Conservation (phyloP, 2,329 filamentous ascomycete species). For the Alternaria sp. region DNA sequence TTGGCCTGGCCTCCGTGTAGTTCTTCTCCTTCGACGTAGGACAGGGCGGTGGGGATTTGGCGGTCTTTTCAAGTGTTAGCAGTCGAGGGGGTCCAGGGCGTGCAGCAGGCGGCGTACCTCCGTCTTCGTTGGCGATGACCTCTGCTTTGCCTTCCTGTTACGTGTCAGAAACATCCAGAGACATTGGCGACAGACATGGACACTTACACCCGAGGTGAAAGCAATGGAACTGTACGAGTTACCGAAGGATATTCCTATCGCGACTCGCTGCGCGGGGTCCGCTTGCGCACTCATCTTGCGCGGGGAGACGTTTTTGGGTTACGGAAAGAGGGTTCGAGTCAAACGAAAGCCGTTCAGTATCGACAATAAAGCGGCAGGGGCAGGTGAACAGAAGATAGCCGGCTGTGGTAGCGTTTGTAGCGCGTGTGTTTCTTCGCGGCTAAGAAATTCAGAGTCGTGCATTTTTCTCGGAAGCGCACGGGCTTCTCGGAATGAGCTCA, state of each 20-base stretch:
- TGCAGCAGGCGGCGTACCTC: constrained; percentile 65
- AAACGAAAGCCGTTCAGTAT: not conserved
- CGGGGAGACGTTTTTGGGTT: constrained; percentile 6
- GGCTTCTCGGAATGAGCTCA: constrained; percentile 23
- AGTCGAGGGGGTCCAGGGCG: constrained; percentile 3
- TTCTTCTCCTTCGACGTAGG: constrained; percentile 94
- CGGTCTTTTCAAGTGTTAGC: constrained; percentile 67
- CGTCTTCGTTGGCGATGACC: constrained; percentile 98
- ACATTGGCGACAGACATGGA: not conserved
- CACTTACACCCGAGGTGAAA: constrained; percentile 70
- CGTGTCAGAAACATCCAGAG: constrained; percentile 12
- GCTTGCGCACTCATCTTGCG: constrained; percentile 59
- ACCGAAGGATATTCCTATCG: constrained; percentile 96
- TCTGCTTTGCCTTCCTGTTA: constrained; percentile 85
- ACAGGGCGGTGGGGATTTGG: constrained; percentile 93
- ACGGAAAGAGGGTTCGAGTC: not conserved
- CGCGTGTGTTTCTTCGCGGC: constrained; percentile 11
- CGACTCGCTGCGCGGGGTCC: constrained; percentile 62
- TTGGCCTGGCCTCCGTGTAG: constrained; percentile 97
- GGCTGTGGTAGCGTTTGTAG: constrained; percentile 2
- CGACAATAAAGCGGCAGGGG: not conserved
- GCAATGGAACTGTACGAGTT: constrained; percentile 99
- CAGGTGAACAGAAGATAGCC: not conserved
- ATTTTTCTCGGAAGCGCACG: constrained; percentile 19
- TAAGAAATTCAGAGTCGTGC: constrained; percentile 32